Percentiles rank a stretch among this genome's conserved stretches.
Conservation (phyloP, 1,284 basidiomycete species). For the Mycocalia duriaeana region DNA sequence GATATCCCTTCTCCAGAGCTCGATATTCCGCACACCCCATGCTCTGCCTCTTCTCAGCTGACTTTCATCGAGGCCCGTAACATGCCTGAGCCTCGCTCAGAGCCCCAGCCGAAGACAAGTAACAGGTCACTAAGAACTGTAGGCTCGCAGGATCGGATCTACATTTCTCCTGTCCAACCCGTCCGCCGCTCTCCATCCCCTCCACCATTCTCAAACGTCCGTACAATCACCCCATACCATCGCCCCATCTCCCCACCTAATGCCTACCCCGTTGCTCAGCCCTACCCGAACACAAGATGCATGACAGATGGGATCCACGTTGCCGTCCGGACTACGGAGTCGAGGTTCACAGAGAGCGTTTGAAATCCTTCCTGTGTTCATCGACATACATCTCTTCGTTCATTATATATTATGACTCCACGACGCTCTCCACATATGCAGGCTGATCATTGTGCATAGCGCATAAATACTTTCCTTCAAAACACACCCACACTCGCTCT, state of each 20-base stretch:
- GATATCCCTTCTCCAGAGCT: not conserved
- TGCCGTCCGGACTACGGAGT: slow-evolving; percentile 17
- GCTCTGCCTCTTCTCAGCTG: not conserved
- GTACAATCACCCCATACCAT: slow-evolving; percentile 7
- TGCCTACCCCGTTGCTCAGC: slow-evolving; percentile 6
- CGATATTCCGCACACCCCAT: not conserved
- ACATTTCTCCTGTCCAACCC: not conserved
- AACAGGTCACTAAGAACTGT: not conserved
- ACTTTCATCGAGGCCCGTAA: too few relatives aligned
- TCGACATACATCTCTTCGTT: not conserved
- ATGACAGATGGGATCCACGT: slow-evolving; percentile 12
- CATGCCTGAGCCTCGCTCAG: too few relatives aligned
- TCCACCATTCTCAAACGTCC: slow-evolving; percentile 4
- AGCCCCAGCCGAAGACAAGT: not conserved
- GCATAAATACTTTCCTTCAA: too few relatives aligned
- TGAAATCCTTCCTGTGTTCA: not conserved
- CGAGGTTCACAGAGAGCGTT: slow-evolving; percentile 5
- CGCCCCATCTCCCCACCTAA: slow-evolving; percentile 8
- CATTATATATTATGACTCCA: not conserved
- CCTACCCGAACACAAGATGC: slow-evolving; percentile 1
- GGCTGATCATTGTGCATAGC: too few relatives aligned
- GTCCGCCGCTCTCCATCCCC: slow-evolving; percentile 3
- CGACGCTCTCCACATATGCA: too few relatives aligned
- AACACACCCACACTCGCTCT: too few relatives aligned
- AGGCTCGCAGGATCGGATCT: not conserved